Percentiles rank a stretch among this genome's conserved stretches.
Conservation (phyloP, 768 basidiomycete species). For the Trametes cinnabarina region DNA sequence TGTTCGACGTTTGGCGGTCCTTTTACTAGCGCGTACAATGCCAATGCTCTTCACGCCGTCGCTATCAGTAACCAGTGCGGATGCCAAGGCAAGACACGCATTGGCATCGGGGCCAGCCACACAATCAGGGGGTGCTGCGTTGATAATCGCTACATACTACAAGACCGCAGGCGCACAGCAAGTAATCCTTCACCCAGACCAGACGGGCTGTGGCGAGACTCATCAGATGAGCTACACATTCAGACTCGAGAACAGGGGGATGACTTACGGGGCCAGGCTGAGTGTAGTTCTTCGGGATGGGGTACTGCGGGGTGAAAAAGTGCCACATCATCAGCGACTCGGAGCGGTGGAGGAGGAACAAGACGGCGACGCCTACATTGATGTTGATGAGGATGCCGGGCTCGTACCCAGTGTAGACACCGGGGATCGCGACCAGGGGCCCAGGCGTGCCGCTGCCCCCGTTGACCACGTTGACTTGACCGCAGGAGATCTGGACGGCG, state of each 20-base stretch:
- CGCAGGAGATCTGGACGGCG: conserved; percentile 29
- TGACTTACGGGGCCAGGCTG: conserved; percentile 17
- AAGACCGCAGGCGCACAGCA: neutral
- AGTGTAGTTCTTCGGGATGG: conserved; percentile 22
- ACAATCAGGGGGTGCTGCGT: neutral
- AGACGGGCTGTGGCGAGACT: conserved; percentile 5
- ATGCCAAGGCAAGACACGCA: neutral
- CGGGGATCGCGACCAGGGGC: conserved; percentile 30
- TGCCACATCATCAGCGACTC: neutral
- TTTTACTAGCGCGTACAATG: neutral
- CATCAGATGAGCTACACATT: neutral
- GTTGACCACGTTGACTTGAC: conserved; percentile 31
- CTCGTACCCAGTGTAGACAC: conserved; percentile 31
- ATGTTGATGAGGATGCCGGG: conserved; percentile 35
- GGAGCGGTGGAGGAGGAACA: neutral
- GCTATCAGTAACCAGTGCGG: neutral
- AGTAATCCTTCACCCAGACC: conserved; percentile 15
- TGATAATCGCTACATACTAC: conserved; percentile 3
- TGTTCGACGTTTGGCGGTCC: neutral
- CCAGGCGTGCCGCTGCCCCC: conserved; percentile 31
- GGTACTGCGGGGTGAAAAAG: conserved; percentile 7
- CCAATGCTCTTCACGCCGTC: neutral
- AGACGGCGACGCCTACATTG: conserved; percentile 22
- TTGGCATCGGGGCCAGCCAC: too few relatives aligned
- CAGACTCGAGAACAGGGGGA: neutral